These are phyloP conservation scores for Penicillium sp. DNA, from an alignment of 2,329 filamentous ascomycete genomes.

Conservation along the genomic window DNA sequence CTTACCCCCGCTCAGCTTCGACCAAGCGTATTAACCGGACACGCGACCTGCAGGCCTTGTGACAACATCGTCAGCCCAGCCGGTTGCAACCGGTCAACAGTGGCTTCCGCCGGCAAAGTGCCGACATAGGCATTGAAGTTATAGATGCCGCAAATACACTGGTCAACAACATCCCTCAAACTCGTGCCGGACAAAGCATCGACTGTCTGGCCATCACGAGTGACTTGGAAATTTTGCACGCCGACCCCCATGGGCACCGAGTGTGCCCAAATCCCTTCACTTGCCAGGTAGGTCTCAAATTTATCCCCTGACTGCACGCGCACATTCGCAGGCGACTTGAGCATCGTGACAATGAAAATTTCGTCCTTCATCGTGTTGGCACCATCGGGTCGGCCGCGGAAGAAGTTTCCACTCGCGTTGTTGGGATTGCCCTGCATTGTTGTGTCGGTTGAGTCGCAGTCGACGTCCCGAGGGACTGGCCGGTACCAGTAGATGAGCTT, in stretches of 20 bases:
- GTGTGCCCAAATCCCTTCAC: slow-evolving; percentile 48
- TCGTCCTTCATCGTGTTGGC: slow-evolving; percentile 51
- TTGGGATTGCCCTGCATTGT: slow-evolving; percentile 45
- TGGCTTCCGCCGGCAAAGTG: slow-evolving; percentile 42
- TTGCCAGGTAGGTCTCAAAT: slow-evolving; percentile 46
- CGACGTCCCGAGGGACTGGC: slow-evolving; percentile 46
- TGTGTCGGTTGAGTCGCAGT: slow-evolving; percentile 56
- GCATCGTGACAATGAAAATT: slow-evolving; percentile 55
- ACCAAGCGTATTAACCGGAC: slow-evolving; percentile 32
- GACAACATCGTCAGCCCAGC: slow-evolving; percentile 32
- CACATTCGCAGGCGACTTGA: slow-evolving; percentile 48
- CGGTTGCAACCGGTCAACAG: slow-evolving; percentile 39
- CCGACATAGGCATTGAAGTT: slow-evolving; percentile 60
- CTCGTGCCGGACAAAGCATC: slow-evolving; percentile 46
- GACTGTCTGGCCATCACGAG: slow-evolving; percentile 43
- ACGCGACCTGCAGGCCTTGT: slow-evolving; percentile 31
- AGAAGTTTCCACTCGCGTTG: slow-evolving; percentile 53
- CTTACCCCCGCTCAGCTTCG: neutral
- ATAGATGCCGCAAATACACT: slow-evolving; percentile 53
- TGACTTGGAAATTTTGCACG: slow-evolving; percentile 49
- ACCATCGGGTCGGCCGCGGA: slow-evolving; percentile 52
- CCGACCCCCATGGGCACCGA: slow-evolving; percentile 51
- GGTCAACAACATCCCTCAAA: slow-evolving; percentile 50
- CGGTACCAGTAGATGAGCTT: slow-evolving; percentile 59
- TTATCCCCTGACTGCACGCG: slow-evolving; percentile 49